These are phyloP conservation scores for Coemansia sp. DNA, from an alignment of 192 early-diverging fungal genomes.

Conservation along the genomic window DNA sequence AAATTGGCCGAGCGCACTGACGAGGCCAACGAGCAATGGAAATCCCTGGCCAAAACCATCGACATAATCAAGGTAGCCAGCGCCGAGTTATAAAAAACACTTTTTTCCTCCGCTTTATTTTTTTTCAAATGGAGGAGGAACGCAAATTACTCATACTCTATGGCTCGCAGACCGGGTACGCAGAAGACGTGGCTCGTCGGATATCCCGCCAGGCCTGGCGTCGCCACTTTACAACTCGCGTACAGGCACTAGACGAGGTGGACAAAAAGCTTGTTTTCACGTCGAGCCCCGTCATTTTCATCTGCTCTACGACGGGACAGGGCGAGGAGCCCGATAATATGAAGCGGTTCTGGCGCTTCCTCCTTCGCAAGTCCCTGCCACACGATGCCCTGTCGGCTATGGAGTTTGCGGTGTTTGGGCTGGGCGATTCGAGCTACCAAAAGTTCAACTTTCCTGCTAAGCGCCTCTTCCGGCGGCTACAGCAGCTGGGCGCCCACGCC, in stretches of 20 bases:
- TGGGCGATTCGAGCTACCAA: constrained; percentile 91
- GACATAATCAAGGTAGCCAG: constrained; percentile 43
- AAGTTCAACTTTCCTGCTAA: constrained; percentile 95
- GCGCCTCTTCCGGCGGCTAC: constrained; percentile 80
- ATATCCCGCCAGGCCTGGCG: constrained; percentile 76
- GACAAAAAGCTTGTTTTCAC: constrained; percentile 53
- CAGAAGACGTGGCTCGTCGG: constrained; percentile 84
- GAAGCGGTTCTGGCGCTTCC: constrained; percentile 89
- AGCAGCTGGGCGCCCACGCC: constrained; percentile 78
- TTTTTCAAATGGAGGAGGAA: constrained; percentile 10
- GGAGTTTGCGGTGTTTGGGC: constrained; percentile 85
- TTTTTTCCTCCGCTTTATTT: not conserved
- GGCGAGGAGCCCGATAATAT: constrained; percentile 91
- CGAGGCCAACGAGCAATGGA: constrained; percentile 33
- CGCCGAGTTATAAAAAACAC: constrained; percentile 18
- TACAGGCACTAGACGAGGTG: constrained; percentile 77
- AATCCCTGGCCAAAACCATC: constrained; percentile 34
- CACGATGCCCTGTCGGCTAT: constrained; percentile 62
- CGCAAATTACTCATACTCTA: constrained; percentile 73
- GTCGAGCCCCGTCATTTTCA: constrained; percentile 59
- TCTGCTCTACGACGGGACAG: constrained; percentile 92
- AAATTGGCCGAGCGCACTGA: constrained; percentile 24
- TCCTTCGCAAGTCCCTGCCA: constrained; percentile 79
- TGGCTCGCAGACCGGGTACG: constrained; percentile 90
- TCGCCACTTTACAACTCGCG: constrained; percentile 62